Conservation (phyloP, 176 grass and related monocot species). For the Triticum timopheevii region DNA sequence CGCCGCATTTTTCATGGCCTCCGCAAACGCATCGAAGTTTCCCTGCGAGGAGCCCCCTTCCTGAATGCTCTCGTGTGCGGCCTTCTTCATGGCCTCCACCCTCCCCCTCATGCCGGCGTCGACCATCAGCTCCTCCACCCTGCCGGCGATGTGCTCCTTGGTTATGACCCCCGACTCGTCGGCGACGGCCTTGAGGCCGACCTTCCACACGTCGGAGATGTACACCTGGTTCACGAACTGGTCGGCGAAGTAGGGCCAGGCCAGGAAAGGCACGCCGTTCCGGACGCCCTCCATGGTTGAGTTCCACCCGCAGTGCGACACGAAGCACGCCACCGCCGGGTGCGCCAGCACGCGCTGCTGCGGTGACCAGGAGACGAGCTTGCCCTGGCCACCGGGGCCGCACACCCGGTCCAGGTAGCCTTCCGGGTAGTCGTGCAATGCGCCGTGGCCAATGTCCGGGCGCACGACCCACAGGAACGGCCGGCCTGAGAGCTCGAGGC, state of each 20-base stretch:
- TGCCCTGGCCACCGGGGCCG: neutral
- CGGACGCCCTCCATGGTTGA: slow-evolving; percentile 46
- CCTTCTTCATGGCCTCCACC: slow-evolving; percentile 9
- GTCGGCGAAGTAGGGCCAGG: slow-evolving; percentile 46
- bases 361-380: neutral
- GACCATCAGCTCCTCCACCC: neutral
- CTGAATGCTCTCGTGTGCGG: neutral
- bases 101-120: neutral
- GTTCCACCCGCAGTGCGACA: slow-evolving; percentile 63
- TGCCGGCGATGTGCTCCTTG: slow-evolving; percentile 8
- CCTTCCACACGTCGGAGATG: slow-evolving; percentile 48
- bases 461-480: slow-evolving; percentile 43
- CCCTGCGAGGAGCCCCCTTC: neutral
- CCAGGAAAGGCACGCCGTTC: slow-evolving; percentile 42
- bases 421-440: neutral
- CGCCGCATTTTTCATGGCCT: neutral
- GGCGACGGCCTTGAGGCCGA: slow-evolving; percentile 4
- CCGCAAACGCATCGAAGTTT: neutral
- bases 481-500: slow-evolving; percentile 25
- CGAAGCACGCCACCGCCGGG: slow-evolving; percentile 39
- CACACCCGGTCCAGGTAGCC: neutral
- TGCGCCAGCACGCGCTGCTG: slow-evolving; percentile 14
- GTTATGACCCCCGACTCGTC: neutral
- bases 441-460: neutral
- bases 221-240: slow-evolving; percentile 44